Evolutionary conservation across 2,329 filamentous ascomycete genomes (phyloP).

Genomic region (Trichophyton mentagrophytes): DNA sequence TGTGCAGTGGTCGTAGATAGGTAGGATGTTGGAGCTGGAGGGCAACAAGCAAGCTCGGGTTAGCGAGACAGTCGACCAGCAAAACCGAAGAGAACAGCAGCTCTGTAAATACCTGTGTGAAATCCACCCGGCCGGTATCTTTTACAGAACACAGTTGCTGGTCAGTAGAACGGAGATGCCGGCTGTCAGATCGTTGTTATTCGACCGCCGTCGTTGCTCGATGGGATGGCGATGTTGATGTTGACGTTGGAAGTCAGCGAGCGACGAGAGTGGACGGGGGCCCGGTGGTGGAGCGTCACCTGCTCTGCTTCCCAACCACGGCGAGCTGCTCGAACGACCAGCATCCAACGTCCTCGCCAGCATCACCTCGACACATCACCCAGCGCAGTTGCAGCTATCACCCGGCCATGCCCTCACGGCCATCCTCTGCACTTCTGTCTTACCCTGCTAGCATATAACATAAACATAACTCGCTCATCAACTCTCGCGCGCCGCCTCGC

Average conservation of each 20-base stretch:
- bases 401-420: slow-evolving; percentile 2
- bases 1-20: neutral
- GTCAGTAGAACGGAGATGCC: neutral
- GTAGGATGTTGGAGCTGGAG: neutral
- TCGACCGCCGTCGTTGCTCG: neutral
- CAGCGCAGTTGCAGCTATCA: slow-evolving; percentile 3
- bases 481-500: slow-evolving; percentile 22
- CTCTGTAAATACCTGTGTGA: neutral
- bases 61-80: neutral
- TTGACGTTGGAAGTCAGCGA: neutral
- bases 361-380: neutral
- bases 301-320: neutral
- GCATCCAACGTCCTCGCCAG: neutral
- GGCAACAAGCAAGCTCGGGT: neutral
- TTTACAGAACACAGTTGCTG: neutral
- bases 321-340: neutral
- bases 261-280: neutral
- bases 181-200: neutral
- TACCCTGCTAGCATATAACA: neutral
- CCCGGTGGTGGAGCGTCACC: slow-evolving; percentile 1
- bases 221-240: neutral
- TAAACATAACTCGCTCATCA: neutral
- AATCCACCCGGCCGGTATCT: neutral
- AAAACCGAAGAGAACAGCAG: neutral
- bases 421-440: neutral